Evolutionary conservation across 192 early-diverging fungal species (phyloP).

Genomic region (Gryganskiella cystojenkinii): DNA sequence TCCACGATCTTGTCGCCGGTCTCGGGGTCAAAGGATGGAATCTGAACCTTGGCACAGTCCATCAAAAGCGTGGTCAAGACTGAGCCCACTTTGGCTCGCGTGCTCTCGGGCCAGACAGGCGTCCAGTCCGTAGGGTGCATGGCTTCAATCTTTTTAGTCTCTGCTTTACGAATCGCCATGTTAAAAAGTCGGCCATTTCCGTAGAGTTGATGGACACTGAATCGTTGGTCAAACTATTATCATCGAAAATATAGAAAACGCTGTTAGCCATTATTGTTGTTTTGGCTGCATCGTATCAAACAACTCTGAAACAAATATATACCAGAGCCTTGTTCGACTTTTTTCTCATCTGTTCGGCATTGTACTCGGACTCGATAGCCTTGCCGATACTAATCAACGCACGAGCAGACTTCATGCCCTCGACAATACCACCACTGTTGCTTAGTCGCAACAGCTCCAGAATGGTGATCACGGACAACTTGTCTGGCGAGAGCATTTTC

Average conservation of each 20-base stretch:
- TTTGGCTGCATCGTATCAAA: background rate
- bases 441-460: constrained; percentile 78
- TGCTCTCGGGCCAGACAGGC: constrained; percentile 72
- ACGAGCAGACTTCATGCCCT: constrained; percentile 68
- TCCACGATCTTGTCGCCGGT: constrained; percentile 63
- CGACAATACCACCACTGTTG: constrained; percentile 57
- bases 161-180: constrained; percentile 77
- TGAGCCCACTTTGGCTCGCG: constrained; percentile 68
- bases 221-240: constrained; percentile 48
- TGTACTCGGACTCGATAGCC: constrained; percentile 86
- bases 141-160: constrained; percentile 66
- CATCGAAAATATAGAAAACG: background rate
- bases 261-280: background rate
- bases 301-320: background rate
- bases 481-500: constrained; percentile 71
- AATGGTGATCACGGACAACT: constrained; percentile 87
- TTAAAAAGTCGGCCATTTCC: constrained; percentile 84
- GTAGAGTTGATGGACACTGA: constrained; percentile 74
- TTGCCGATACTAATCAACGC: constrained; percentile 73
- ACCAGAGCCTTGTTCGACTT: constrained; percentile 71
- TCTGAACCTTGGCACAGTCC: constrained; percentile 76
- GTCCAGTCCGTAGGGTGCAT: constrained; percentile 68
- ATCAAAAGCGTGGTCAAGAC: constrained; percentile 70
- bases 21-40: constrained; percentile 66
- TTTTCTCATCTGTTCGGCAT: constrained; percentile 79